Base-by-base conservation (phyloP, 768 basidiomycete species). In the Favolaschia claudopus region DNA sequence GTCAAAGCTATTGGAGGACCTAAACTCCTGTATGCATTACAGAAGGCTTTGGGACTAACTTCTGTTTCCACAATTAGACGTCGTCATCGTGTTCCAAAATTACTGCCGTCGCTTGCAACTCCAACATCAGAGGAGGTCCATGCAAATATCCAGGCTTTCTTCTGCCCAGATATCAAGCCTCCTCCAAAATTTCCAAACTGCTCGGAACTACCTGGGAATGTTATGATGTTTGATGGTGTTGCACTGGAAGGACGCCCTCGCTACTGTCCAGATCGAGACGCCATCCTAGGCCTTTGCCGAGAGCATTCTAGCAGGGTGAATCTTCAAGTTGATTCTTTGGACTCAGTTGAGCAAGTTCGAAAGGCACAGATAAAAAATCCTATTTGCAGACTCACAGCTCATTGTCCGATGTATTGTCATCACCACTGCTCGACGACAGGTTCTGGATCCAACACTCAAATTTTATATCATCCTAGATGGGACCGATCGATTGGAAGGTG, bases 151-250 rank as follows among this genome's bases (percentile, higher is more conserved):
- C 8, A 8, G 3, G 24, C 37, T 10, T 54, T 69, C 14, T 39
- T 70, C 6, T 59, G 61, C 15, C 37, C 53, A 12, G 40, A 44
- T 12, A 60, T 64, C 3, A 54, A 56, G 2, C 29, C 42, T 10
- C 60, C 61, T n/a, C 60, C 65, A n/a, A 14, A n/a, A n/a, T n/a
- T n/a, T n/a, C n/a, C n/a, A n/a, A n/a, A n/a, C n/a, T n/a, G 4
- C 7, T 47, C 38, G 37, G 24, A 19, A 2, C 37, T 47, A 29
- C 31, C 62, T 15, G 70, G 70, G 6, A 63, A 66, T 20, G 45
- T 64, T 4, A 25, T 72, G 0, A 70, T 67, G 59, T 62, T 72
- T 33, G 72, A 74, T 64, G 72, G 69, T 6, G 48, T 71, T 15
- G 68, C 71, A 29, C 12, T 72, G 0, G 72, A 75, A 28, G 63